Conservation (phyloP, 192 early-diverging fungal species). For the Oehlia diaphana region DNA sequence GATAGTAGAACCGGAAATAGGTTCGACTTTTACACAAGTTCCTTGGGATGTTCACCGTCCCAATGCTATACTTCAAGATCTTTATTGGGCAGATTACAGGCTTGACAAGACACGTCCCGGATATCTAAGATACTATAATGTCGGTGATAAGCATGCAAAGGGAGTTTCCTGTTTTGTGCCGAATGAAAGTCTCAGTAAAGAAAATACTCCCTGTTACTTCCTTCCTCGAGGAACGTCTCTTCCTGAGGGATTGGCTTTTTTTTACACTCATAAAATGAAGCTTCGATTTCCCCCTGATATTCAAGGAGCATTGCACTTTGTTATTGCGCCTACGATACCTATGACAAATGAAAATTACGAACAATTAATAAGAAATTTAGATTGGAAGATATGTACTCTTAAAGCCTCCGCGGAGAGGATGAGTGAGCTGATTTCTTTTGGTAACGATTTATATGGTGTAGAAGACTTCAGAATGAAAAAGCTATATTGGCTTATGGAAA, state of each 20-base stretch:
- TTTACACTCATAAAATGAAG: neutral
- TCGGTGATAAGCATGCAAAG: neutral
- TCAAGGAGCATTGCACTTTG: neutral
- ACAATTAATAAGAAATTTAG: neutral
- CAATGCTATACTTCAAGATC: no score
- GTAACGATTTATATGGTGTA: neutral
- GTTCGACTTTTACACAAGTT: no score
- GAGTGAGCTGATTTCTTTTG: neutral
- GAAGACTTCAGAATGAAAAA: neutral
- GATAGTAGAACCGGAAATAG: no score
- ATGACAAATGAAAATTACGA: neutral
- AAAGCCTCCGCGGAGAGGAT: neutral
- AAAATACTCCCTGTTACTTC: neutral
- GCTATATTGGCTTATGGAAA: neutral
- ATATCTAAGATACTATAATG: neutral
- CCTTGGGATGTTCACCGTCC: no score
- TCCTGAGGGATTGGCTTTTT: neutral
- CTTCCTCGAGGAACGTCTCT: neutral
- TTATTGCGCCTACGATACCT: neutral
- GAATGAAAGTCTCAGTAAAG: neutral
- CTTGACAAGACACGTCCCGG: no score
- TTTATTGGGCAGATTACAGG: no score
- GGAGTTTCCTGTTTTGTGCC: slow-evolving; percentile 6
- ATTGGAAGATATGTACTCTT: neutral
- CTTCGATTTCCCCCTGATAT: neutral